phyloP scores from a whole-genome alignment of 2,329 filamentous ascomycete species.

The Claviceps africana region DNA sequence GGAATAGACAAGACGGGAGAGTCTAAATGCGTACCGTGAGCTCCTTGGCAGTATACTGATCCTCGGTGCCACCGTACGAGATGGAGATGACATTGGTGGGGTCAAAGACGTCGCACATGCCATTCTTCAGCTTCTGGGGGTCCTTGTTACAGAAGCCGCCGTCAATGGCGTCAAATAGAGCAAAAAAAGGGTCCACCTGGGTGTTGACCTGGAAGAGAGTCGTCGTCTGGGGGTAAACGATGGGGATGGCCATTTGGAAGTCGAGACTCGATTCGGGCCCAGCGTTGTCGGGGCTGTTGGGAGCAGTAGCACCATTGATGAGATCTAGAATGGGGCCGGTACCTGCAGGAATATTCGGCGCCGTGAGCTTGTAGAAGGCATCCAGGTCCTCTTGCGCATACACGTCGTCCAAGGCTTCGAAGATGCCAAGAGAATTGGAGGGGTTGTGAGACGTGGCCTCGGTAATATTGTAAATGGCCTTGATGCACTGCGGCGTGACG shows the following conservation, averaged over 20 bases:
- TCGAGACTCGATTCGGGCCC: constrained; percentile 39
- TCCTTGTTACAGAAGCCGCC: constrained; percentile 36
- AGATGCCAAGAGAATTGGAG: constrained; percentile 36
- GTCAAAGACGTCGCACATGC: constrained; percentile 11
- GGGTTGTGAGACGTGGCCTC: constrained; percentile 18
- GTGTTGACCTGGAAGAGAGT: constrained; percentile 30
- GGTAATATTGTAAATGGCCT: constrained; percentile 32
- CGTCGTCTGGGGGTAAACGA: constrained; percentile 37
- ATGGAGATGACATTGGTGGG: constrained; percentile 24
- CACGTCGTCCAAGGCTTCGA: constrained; percentile 36
- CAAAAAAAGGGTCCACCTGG: constrained; percentile 26
- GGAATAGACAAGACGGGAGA: no score
- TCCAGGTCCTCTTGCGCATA: constrained; percentile 37
- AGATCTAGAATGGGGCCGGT: constrained; percentile 28
- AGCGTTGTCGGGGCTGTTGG: constrained; percentile 17
- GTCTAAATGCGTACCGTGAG: constrained; percentile 12
- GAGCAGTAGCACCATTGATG: constrained; percentile 33
- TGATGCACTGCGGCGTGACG: constrained; percentile 43
- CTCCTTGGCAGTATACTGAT: constrained; percentile 30
- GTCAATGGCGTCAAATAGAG: constrained; percentile 33
- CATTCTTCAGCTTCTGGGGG: constrained; percentile 30
- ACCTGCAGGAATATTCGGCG: constrained; percentile 25
- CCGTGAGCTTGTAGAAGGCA: constrained; percentile 30
- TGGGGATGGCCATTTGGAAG: constrained; percentile 36
- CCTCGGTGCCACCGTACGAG: constrained; percentile 21